Evolutionary conservation across 306 rosid species (phyloP), one percentile per base, ranked within the genome.

Genomic region (Pterocarpus macrocarpus): DNA sequence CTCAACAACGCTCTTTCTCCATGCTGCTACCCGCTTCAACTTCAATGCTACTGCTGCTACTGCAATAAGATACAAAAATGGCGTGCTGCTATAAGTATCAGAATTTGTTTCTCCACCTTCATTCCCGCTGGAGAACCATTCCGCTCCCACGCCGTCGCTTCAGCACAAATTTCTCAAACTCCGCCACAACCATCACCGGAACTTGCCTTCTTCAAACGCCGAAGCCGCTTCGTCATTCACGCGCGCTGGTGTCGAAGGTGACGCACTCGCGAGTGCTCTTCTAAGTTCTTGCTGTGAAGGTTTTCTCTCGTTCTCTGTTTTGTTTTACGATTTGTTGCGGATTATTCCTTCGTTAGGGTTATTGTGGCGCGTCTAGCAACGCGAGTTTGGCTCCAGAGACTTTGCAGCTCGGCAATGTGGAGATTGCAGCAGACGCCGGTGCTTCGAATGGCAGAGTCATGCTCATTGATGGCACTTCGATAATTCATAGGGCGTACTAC

Each of bases 381-480:
- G 64, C 32, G 38, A 82, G 81, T 62, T 45, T 81, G 81, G 53
- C 50, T 63, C 53, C 91, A 9, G 82, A 75, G 69, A 80, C 64
- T 32, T 55, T 74, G 56, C 77, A 59, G 52, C 58, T 75, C 67
- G 81, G 61, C 28, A 47, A 28, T 43, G 83, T 69, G 28, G 93
- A 85, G 17, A 71, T 69, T 16, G 64, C 47, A 14, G 74, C 56
- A 38, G 77, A 78, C 16, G 34, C 56, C 1, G 80, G 69, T 65
- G 81, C 92, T 85, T 72, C 84, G 8, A 83, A 85, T 80, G 95
- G 92, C 38, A 91, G 99, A 89, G 94, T 91, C 3, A 95, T 95
- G 99, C 94, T 95, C 39, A 85, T 93, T 53, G 99, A 95, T 76
- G 99, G 99, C 72, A 88, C 97, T 2, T 90, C 99, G 10, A 73